Conservation (phyloP, 768 basidiomycete genomes). For the Pisolithus orientalis region DNA sequence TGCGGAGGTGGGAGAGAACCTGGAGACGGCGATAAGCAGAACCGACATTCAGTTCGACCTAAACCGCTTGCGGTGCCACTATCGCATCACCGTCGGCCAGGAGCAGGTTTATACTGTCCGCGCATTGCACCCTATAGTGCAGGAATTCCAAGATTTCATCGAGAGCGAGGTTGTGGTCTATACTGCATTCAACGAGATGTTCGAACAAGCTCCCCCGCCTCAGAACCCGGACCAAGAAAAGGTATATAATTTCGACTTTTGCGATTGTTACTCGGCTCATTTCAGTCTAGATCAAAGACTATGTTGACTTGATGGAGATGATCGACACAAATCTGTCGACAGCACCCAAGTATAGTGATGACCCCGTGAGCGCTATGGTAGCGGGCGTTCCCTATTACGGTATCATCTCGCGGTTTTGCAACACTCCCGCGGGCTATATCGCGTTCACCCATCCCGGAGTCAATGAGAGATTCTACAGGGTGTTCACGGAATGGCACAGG, state of each 20-base stretch:
- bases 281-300: neutral
- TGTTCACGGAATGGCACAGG: conserved; percentile 44
- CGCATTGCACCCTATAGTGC: neutral
- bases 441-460: conserved; percentile 20
- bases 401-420: neutral
- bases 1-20: neutral
- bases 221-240: neutral
- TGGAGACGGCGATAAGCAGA: neutral
- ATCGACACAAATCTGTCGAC: conserved; percentile 1
- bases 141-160: conserved; percentile 26
- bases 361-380: too few relatives aligned
- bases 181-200: conserved; percentile 32
- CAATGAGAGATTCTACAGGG: conserved; percentile 40
- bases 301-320: neutral
- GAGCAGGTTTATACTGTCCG: neutral
- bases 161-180: conserved; percentile 19
- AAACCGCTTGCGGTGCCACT: neutral
- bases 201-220: conserved; percentile 10
- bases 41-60: neutral
- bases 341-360: neutral
- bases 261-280: too few relatives aligned
- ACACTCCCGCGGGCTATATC: neutral
- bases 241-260: neutral
- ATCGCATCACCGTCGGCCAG: conserved; percentile 21
- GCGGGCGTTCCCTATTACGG: neutral